These are phyloP conservation scores for Blastobotrys raffinosifermentans DNA, from an alignment of 1,139 yeast genomes.

Conservation along the genomic window DNA sequence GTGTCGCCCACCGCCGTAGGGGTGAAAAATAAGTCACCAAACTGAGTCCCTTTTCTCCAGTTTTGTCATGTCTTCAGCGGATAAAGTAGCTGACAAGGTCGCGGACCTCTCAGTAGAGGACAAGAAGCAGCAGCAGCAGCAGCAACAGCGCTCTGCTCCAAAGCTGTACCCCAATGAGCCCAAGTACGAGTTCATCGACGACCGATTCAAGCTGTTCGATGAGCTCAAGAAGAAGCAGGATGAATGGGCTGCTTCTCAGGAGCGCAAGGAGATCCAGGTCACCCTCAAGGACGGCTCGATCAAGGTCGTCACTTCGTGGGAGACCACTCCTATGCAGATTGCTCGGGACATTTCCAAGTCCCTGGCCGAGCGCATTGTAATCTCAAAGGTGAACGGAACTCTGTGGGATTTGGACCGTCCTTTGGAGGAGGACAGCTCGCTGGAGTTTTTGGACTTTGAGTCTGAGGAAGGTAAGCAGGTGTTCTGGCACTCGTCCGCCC, in stretches of 20 bases:
- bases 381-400: conserved; percentile 82
- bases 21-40: too few species aligned
- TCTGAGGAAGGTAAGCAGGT: conserved; percentile 88
- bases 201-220: conserved; percentile 74
- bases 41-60: too few species aligned
- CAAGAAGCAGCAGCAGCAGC: too few species aligned
- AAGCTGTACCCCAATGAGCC: conserved; percentile 42
- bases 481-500: conserved; percentile 99
- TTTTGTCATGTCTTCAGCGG: conserved; percentile 25
- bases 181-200: conserved; percentile 74
- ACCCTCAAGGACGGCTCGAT: conserved; percentile 82
- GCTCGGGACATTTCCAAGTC: conserved; percentile 84
- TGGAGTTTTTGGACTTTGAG: conserved; percentile 78
- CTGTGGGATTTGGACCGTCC: conserved; percentile 98
- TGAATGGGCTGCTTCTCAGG: conserved; percentile 58
- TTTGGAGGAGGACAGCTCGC: conserved; percentile 61
- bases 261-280: conserved; percentile 60
- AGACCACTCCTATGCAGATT: conserved; percentile 82
- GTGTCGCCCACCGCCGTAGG: neutral
- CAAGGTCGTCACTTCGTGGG: conserved; percentile 78
- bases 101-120: conserved; percentile 46
- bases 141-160: conserved; percentile 12
- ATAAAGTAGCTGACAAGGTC: conserved; percentile 47
- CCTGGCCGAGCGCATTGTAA: conserved; percentile 80
- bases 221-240: conserved; percentile 74